Evolutionary conservation across 164 flowering plant genomes (phyloP), one percentile per base, ranked within the genome.

Genomic region (Kingdonia uniflora): DNA sequence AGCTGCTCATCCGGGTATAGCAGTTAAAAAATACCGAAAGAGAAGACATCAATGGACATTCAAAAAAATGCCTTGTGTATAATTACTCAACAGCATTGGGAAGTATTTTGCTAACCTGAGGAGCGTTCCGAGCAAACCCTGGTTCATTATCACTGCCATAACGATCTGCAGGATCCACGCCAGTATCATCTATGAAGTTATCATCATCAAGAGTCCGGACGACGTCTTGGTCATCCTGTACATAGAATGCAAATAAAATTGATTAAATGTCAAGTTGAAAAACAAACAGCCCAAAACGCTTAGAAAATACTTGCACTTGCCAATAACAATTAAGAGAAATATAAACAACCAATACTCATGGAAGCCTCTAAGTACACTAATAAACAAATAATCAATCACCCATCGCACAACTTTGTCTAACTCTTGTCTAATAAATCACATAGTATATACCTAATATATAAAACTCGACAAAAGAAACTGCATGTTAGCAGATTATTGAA

Each of bases 141-240:
- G 73, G 63, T 38, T 74, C 90, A 60, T 69, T 51, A 60, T 82
- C 94, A 74, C 80, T 78, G 22, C 76, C 84, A 70, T 70, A 84
- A 12, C 87, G 64, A 29, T 78, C 75, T 42, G 79, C 79, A 54
- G 96, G 96, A 48, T 87, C 95, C 29, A 91, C 73, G 46, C 95
- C 96, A 59, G 39, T 85, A 56, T 91, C 98, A 75, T 91, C 96
- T 25, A 91, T 91, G 67, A 91, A 87, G 58, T 84, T 82, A 69
- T 91, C 96, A 69, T 92, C 98, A 61, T 92, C 94, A 49, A 76
- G 1, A 17, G 74, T 87, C 70, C 84, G 80, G 37, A 56, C 68
- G 63, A 86, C 96, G 55, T 84, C 97, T 22, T 71, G 74, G 68
- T 92, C 95, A 74, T 87, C 92, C 96, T 91, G n/a, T 21, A 44